phyloP scores from a whole-genome alignment of 192 early-diverging fungal species.

The Mortierella alpina region DNA sequence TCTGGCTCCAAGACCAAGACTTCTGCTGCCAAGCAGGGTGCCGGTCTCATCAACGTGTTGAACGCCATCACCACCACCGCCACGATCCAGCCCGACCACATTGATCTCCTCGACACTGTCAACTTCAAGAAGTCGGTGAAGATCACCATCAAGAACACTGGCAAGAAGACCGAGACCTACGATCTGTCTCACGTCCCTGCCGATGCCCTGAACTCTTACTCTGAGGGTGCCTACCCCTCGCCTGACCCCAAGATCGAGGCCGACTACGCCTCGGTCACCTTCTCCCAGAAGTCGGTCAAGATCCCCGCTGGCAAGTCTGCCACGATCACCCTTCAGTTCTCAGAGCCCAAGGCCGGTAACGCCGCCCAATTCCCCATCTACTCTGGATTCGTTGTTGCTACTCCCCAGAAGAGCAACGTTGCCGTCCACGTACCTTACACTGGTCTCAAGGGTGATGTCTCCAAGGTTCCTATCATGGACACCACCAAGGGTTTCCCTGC shows the following conservation, averaged over 20 bases:
- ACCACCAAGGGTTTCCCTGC: constrained; percentile 10
- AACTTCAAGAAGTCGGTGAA: constrained; percentile 26
- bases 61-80: constrained; percentile 20
- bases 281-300: constrained; percentile 36
- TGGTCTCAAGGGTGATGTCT: constrained; percentile 37
- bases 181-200: constrained; percentile 53
- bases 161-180: constrained; percentile 42
- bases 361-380: constrained; percentile 21
- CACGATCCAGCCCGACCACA: constrained; percentile 23
- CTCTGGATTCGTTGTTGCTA: constrained; percentile 22
- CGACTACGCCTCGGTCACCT: constrained; percentile 44
- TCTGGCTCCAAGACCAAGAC: constrained; percentile 1
- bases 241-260: constrained; percentile 20
- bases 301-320: constrained; percentile 41
- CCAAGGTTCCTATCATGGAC: constrained; percentile 34
- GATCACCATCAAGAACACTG: constrained; percentile 56
- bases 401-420: constrained; percentile 14
- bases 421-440: constrained; percentile 33
- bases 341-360: constrained; percentile 36
- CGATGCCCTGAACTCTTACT: constrained; percentile 33
- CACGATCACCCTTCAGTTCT: constrained; percentile 51
- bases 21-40: constrained; percentile 44
- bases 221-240: constrained; percentile 11
- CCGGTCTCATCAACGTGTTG: constrained; percentile 43
- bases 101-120: constrained; percentile 29